These are phyloP conservation scores for Tricholoma sp. DNA, from an alignment of 768 basidiomycete species.

Conservation along the genomic window DNA sequence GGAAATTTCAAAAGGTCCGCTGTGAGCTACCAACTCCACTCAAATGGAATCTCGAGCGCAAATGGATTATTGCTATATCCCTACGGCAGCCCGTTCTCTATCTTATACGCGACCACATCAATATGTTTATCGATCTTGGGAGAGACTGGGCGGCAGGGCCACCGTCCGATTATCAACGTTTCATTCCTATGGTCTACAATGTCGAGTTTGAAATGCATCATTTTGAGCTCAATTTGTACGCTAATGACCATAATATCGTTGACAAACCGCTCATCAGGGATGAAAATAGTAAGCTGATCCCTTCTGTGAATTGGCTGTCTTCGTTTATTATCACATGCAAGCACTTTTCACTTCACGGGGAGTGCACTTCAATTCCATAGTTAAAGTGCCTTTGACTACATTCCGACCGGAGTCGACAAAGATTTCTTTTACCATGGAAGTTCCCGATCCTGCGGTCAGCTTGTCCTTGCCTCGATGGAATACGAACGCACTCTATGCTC, in stretches of 20 bases:
- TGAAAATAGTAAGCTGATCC: conserved; percentile 66
- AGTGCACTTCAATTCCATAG: conserved; percentile 40
- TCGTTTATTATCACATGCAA: conserved; percentile 20
- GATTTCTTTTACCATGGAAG: conserved; percentile 60
- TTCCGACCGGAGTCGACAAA: conserved; percentile 69
- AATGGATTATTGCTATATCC: conserved; percentile 73
- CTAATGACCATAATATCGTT: conserved; percentile 96
- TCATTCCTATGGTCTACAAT: conserved; percentile 77
- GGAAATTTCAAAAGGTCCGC: conserved; percentile 41
- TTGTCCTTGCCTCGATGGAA: conserved; percentile 88
- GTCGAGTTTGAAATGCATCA: conserved; percentile 69
- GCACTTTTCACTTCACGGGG: conserved; percentile 73
- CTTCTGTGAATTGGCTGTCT: neutral
- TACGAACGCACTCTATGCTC: conserved; percentile 68
- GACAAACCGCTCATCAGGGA: conserved; percentile 77
- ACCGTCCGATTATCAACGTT: conserved; percentile 73
- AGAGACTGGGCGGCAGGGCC: conserved; percentile 90
- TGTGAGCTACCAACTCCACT: conserved; percentile 77
- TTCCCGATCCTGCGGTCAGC: conserved; percentile 49
- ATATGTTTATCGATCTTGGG: conserved; percentile 89
- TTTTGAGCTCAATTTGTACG: conserved; percentile 74
- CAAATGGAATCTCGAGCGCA: conserved; percentile 74
- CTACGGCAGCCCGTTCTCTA: conserved; percentile 71
- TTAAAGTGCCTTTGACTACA: conserved; percentile 60
- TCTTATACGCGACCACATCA: conserved; percentile 88